Evolutionary conservation across 2,329 filamentous ascomycete genomes (phyloP).

Genomic region (Trichophyton mentagrophytes): DNA sequence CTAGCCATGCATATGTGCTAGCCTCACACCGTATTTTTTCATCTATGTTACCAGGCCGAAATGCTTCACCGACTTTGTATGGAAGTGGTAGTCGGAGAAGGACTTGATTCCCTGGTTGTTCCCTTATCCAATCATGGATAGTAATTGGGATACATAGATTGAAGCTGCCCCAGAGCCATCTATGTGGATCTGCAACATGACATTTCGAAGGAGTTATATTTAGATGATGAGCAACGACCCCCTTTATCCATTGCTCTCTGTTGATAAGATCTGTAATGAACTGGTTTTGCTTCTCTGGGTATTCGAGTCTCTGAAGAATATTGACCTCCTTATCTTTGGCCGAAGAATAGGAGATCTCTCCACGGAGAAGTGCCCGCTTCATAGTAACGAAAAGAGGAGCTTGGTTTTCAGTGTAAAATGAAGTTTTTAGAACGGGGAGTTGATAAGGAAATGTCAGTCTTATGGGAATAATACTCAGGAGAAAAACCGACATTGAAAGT

Average conservation of each 20-base stretch:
- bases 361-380: constrained; percentile 11
- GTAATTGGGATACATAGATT: constrained; percentile 23
- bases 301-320: constrained; percentile 17
- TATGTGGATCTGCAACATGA: constrained; percentile 3
- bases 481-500: too few relatives aligned
- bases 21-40: constrained; percentile 8
- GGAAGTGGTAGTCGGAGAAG: constrained; percentile 5
- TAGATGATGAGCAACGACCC: constrained; percentile 10
- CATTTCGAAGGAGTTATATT: constrained; percentile 5
- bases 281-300: neutral
- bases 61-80: constrained; percentile 4
- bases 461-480: too few relatives aligned
- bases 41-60: constrained; percentile 4
- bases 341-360: constrained; percentile 14
- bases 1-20: neutral
- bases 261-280: constrained; percentile 6
- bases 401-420: too few relatives aligned
- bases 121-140: neutral
- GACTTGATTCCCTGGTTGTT: neutral
- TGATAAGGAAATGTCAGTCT: too few relatives aligned
- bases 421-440: too few relatives aligned
- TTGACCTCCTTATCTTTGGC: constrained; percentile 16
- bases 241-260: constrained; percentile 5
- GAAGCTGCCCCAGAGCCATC: constrained; percentile 23
- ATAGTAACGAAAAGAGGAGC: neutral